These are phyloP conservation scores for Pestalotiopsis sp. DNA, from an alignment of 2,329 filamentous ascomycete genomes.

Conservation along the genomic window DNA sequence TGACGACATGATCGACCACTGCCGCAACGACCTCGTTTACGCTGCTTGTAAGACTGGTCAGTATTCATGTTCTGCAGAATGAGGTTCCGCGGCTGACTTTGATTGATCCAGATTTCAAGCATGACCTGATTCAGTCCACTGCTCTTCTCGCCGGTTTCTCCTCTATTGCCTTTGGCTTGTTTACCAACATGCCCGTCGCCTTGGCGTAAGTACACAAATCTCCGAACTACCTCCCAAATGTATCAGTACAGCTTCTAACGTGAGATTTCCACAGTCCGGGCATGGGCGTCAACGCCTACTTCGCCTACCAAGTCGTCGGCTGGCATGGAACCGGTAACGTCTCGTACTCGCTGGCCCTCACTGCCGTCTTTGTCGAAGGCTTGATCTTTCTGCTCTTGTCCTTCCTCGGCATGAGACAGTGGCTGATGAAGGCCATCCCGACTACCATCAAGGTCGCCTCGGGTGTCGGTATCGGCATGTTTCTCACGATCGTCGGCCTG, in stretches of 20 bases:
- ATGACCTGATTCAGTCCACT: constrained; percentile 81
- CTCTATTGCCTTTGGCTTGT: constrained; percentile 75
- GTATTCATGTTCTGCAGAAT: neutral
- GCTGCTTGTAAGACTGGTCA: constrained; percentile 17
- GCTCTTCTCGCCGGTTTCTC: constrained; percentile 78
- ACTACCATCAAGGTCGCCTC: constrained; percentile 67
- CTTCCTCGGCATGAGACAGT: constrained; percentile 71
- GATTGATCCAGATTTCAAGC: constrained; percentile 57
- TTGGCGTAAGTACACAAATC: constrained; percentile 60
- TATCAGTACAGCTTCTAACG: neutral
- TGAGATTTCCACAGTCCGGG: constrained; percentile 50
- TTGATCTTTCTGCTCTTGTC: constrained; percentile 67
- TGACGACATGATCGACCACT: constrained; percentile 42
- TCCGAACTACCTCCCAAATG: neutral
- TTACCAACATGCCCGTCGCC: constrained; percentile 80
- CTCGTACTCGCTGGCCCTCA: constrained; percentile 62
- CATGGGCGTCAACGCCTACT: constrained; percentile 71
- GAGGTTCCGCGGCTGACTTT: constrained; percentile 5
- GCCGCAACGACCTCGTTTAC: constrained; percentile 49
- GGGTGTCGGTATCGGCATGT: constrained; percentile 67
- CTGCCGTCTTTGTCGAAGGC: constrained; percentile 66
- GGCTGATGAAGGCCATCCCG: constrained; percentile 69
- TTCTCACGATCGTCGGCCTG: constrained; percentile 65
- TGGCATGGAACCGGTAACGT: constrained; percentile 59
- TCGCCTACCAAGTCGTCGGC: constrained; percentile 68